Conservation (phyloP, 2,329 filamentous ascomycete genomes). For the Nemania sp. region DNA sequence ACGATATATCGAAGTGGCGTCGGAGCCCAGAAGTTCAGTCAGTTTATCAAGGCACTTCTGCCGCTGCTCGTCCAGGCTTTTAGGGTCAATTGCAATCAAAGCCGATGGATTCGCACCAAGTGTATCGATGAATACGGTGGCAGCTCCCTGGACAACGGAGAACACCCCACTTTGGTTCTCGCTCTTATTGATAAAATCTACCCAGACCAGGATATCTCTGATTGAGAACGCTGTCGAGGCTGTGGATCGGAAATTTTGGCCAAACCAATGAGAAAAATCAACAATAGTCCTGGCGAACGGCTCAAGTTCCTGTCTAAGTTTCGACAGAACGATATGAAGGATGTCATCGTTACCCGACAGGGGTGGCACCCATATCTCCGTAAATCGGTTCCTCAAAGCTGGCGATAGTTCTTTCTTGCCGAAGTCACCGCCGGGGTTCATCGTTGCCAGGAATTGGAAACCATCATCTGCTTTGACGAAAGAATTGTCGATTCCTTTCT, state of each 20-base stretch:
- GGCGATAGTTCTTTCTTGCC: conserved; percentile 97
- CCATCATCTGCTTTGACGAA: conserved; percentile 74
- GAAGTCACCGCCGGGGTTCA: conserved; percentile 99
- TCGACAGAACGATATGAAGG: conserved; percentile 80
- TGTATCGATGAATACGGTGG: conserved; percentile 94
- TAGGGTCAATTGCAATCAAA: conserved; percentile 72
- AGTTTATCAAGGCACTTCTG: conserved; percentile 74
- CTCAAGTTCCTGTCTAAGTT: conserved; percentile 63
- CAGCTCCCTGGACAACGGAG: conserved; percentile 77
- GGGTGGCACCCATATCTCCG: conserved; percentile 96
- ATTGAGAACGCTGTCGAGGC: conserved; percentile 82
- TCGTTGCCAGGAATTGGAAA: conserved; percentile 97
- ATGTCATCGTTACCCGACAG: conserved; percentile 85
- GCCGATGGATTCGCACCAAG: conserved; percentile 94
- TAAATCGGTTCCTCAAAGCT: conserved; percentile 93
- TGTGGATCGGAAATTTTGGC: conserved; percentile 75
- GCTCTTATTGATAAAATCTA: conserved; percentile 83
- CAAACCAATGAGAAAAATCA: conserved; percentile 92
- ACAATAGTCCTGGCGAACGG: conserved; percentile 72
- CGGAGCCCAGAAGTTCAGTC: conserved; percentile 63
- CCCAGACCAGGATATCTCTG: conserved; percentile 90
- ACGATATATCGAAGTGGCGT: conserved; percentile 70
- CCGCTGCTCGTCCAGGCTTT: conserved; percentile 73
- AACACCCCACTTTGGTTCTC: conserved; percentile 50
- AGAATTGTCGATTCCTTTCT: conserved; percentile 87